phyloP scores from a whole-genome alignment of 768 basidiomycete genomes.

The Boletus rufocinnamomeus region DNA sequence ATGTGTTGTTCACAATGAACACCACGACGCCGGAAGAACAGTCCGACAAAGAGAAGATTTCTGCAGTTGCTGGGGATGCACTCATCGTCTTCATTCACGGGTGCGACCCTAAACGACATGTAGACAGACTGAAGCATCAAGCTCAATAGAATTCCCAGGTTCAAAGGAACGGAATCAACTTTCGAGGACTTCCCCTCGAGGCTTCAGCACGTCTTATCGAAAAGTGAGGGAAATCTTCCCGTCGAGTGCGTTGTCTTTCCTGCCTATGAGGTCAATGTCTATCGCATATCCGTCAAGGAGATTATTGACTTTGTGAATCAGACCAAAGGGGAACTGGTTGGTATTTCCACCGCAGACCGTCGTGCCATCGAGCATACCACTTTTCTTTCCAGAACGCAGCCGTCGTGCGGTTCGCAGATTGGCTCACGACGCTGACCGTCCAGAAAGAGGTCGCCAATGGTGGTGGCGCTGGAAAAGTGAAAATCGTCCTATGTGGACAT shows the following conservation, averaged over 20 bases:
- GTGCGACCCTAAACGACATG: constrained; percentile 38
- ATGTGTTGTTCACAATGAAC: constrained; percentile 15
- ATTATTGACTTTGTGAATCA: constrained; percentile 34
- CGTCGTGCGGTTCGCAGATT: constrained; percentile 84
- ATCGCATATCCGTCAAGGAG: constrained; percentile 3
- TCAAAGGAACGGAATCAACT: constrained; percentile 66
- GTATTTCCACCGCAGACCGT: constrained; percentile 27
- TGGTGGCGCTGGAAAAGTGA: constrained; percentile 70
- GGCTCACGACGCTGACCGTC: constrained; percentile 89
- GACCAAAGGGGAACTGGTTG: constrained; percentile 90
- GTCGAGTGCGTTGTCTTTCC: constrained; percentile 86
- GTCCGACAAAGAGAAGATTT: constrained; percentile 3
- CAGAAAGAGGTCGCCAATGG: constrained; percentile 78
- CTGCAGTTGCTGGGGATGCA: constrained; percentile 37
- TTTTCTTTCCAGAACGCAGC: constrained; percentile 61
- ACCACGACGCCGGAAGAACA: constrained; percentile 10
- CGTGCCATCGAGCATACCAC: constrained; percentile 1
- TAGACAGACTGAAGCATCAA: neutral
- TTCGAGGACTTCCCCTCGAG: constrained; percentile 79
- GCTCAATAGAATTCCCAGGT: constrained; percentile 34
- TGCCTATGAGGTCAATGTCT: constrained; percentile 69
- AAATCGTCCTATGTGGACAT: constrained; percentile 87
- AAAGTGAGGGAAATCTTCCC: constrained; percentile 54
- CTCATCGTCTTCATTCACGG: constrained; percentile 82
- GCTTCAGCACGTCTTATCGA: constrained; percentile 72